phyloP scores from a whole-genome alignment of 805 yeast species.

The Candida argentea region DNA sequence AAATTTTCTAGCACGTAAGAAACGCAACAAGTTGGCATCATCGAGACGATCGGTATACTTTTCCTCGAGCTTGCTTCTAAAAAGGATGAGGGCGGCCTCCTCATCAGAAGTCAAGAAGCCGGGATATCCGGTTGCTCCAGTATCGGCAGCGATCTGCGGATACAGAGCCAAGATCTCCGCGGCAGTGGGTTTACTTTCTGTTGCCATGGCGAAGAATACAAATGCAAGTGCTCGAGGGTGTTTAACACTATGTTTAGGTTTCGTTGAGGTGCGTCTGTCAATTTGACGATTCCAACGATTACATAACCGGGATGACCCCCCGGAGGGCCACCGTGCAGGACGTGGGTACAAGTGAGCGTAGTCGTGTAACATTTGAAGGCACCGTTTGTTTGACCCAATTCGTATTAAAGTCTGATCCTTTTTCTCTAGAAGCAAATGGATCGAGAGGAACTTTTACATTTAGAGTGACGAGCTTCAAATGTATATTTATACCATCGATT shows the following conservation, averaged over 20 bases:
- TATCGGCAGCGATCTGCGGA: constrained; percentile 60
- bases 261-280: constrained; percentile 2
- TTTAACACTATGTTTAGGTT: constrained; percentile 1
- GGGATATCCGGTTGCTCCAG: constrained; percentile 64
- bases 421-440: too few species aligned
- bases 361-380: too few species aligned
- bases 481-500: too few species aligned
- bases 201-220: not conserved
- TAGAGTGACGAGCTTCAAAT: too few species aligned
- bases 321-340: too few species aligned
- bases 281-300: too few species aligned
- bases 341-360: too few species aligned
- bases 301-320: too few species aligned
- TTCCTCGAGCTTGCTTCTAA: constrained; percentile 48
- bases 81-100: constrained; percentile 42
- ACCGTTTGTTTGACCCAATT: too few species aligned
- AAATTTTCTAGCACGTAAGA: constrained; percentile 91
- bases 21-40: constrained; percentile 75
- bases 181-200: constrained; percentile 2
- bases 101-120: constrained; percentile 71
- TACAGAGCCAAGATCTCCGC: constrained; percentile 43
- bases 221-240: not conserved
- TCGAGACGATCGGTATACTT: constrained; percentile 68
- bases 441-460: too few species aligned
- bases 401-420: too few species aligned